Percentiles rank a stretch among this genome's conserved stretches.
Conservation (phyloP, 2,329 filamentous ascomycete genomes). For the Colletotrichum filicis region DNA sequence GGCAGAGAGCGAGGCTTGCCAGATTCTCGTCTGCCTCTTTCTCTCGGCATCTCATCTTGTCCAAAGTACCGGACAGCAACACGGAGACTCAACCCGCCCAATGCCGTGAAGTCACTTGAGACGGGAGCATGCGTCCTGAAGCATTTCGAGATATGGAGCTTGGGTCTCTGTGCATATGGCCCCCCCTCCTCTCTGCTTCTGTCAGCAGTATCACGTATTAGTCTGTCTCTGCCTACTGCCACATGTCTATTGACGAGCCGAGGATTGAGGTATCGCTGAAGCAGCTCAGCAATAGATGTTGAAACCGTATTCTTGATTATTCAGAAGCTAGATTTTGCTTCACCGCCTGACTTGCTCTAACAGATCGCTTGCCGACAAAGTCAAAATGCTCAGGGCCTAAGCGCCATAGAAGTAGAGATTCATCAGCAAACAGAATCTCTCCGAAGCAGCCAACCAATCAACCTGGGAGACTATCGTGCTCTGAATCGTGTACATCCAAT, state of each 20-base stretch:
- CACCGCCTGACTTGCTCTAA: not conserved
- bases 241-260: slow-evolving; percentile 5
- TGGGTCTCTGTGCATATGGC: slow-evolving; percentile 8
- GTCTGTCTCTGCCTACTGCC: slow-evolving; percentile 2
- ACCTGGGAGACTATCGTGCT: not conserved
- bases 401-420: not conserved
- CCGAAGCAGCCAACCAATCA: no score
- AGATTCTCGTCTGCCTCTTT: not conserved
- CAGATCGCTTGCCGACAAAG: not conserved
- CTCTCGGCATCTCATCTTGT: slow-evolving; percentile 18
- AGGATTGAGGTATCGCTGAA: not conserved
- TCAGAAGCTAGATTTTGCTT: not conserved
- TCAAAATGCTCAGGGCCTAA: not conserved
- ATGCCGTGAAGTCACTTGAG: not conserved
- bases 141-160: not conserved
- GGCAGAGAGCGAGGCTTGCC: slow-evolving; percentile 12
- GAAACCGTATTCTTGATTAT: not conserved
- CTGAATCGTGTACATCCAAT: not conserved
- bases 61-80: not conserved
- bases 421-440: not conserved
- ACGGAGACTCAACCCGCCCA: slow-evolving; percentile 11
- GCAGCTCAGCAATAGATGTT: not conserved
- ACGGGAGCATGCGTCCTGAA: not conserved
- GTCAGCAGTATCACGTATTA: slow-evolving; percentile 11
- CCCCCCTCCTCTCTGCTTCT: not conserved